Evolutionary conservation across 257 asterid genomes (phyloP), one percentile per base, ranked within the genome.

Genomic region (Catharanthus roseus): DNA sequence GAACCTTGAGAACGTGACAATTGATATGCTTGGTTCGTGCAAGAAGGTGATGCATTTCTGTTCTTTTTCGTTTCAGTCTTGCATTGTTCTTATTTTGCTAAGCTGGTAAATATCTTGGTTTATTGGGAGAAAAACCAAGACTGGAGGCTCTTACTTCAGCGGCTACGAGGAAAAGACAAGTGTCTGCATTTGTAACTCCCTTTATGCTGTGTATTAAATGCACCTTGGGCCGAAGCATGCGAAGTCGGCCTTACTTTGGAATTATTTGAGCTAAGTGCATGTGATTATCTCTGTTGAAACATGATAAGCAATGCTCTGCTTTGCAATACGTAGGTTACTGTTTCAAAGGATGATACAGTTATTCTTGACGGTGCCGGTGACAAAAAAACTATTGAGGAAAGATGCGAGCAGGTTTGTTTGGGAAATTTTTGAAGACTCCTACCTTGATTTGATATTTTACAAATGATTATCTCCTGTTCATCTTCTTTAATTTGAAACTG

Each of bases 301-400:
- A 28, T 60, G 31, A 24, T 49, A 44, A 26, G 18, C 69, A 16
- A 19, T 28, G 23, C 38, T 21, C 1, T 69, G 21, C 38, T 44
- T 18, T 71, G 45, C 9, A 33, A 42, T 54, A 68, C 65, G 29
- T 50, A 86, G 86, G 84, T 82, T 39, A 77, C 87, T 0, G 74
- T 86, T 63, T 82, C 92, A 38, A 85, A 84, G 76, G 86, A 84
- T 68, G 83, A 81, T 72, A 83, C 88, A 0, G 78, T 85, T 50
- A 50, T 87, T 68, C 88, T 85, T 73, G 86, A 85, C 65, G 90
- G 88, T 19, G 83, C 86, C 26, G 90, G 88, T 56, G 80, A 78
- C 67, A 85, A 82, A 83, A 79, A 68, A 57, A 65, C 78, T 24
- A 81, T 85, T 10, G 85, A 81, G 75, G 87, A 81, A 77, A 81